Conservation (phyloP, 305 asterid genomes). For the Fraxinus velutina region DNA sequence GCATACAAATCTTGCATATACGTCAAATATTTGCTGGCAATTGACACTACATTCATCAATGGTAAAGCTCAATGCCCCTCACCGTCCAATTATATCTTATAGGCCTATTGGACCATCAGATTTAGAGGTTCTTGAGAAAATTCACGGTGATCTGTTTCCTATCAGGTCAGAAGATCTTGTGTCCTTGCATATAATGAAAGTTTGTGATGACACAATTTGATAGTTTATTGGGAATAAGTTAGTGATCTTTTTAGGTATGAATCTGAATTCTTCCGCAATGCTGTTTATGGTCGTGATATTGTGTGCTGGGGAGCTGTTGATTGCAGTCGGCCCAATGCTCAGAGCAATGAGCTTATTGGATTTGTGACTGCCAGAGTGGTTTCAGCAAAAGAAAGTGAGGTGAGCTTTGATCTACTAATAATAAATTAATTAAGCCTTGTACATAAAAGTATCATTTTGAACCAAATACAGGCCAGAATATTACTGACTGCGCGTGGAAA, state of each 20-base stretch:
- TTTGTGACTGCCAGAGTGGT: slow-evolving; percentile 78
- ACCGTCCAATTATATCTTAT: slow-evolving; percentile 55
- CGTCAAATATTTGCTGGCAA: slow-evolving; percentile 53
- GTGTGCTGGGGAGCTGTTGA: slow-evolving; percentile 99
- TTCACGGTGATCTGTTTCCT: slow-evolving; percentile 77
- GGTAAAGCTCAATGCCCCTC: slow-evolving; percentile 56
- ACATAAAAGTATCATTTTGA: background rate
- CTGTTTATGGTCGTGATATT: slow-evolving; percentile 74
- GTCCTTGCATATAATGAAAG: slow-evolving; percentile 18
- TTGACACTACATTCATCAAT: slow-evolving; percentile 50
- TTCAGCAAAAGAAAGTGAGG: slow-evolving; percentile 80
- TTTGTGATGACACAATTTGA: slow-evolving; percentile 1
- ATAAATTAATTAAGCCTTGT: slow-evolving; percentile 8
- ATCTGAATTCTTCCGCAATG: slow-evolving; percentile 78
- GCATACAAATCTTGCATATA: slow-evolving; percentile 29
- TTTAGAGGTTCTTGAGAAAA: slow-evolving; percentile 60
- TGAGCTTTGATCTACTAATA: slow-evolving; percentile 35
- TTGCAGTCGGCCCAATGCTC: slow-evolving; percentile 53
- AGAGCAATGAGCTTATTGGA: slow-evolving; percentile 82
- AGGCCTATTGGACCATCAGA: slow-evolving; percentile 76
- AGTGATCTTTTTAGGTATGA: slow-evolving; percentile 58
- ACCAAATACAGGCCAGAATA: background rate
- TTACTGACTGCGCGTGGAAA: background rate
- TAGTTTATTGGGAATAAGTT: slow-evolving; percentile 23
- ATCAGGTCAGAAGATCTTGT: slow-evolving; percentile 51